Evolutionary conservation across 345 rosid genomes (phyloP), one percentile per base, ranked within the genome.

Genomic region (Pugionium dolabratum): DNA sequence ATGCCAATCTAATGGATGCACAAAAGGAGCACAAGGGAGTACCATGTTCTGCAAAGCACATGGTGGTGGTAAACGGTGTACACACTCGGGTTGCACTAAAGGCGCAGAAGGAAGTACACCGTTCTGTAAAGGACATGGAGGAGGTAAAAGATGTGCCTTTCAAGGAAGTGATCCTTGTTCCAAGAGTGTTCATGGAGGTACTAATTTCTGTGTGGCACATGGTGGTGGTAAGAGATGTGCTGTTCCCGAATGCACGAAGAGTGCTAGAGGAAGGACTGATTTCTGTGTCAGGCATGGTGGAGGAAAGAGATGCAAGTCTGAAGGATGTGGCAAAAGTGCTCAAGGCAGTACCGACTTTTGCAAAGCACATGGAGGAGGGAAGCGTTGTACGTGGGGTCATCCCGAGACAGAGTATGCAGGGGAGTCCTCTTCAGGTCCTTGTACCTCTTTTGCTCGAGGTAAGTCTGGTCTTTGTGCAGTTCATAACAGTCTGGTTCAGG

Each of bases 41-140:
- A 93, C 99, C 1, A 84, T 88, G 96, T 88, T 85, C 78, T 93
- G 99, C 78, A 93, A 93, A 73, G 97, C 97, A 29, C 99, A 93
- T 4, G 99, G 99, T 56, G 99, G 99, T 49, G 99, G 99, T 1
- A 90, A 90, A 76, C 86, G 99, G 18, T 93, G 99, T 79, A 86
- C 97, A 0, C 74, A 69, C 51, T 11, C 33, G 5, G 96, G 85
- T 32, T 93, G 99, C 73, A 90, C 81, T 18, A 93, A 93, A 79
- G 99, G 99, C 4, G 99, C 99, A 42, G 99, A 93, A 78, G 99
- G 99, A 65, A 90, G 99, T 79, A 88, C 99, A 0, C 83, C 95
- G 3, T 93, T 88, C 70, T 93, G 99, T 75, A 93, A 93, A 75
- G 99, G 96, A 47, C 99, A 94, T 71, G 99, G 99, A 39, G 99